A percentile compares a stretch with the other conserved stretches of the same genome.
Conservation (phyloP, 352 stramenopile species). For the Pythium rhizo-oryzae region DNA sequence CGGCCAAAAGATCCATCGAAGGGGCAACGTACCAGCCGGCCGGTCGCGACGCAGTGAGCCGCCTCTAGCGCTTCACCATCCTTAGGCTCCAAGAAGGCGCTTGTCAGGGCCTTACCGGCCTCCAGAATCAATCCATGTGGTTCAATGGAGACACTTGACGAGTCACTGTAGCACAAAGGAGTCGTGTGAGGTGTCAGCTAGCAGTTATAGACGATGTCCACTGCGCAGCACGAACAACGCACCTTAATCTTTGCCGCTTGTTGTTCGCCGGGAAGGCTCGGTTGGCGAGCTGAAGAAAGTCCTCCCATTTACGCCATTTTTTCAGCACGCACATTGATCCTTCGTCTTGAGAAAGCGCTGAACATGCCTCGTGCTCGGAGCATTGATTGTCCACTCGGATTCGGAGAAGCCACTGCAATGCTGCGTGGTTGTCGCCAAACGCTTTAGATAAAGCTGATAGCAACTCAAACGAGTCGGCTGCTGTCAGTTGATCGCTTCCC, state of each 20-base stretch:
- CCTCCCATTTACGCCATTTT: conserved; percentile 25
- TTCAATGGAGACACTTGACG: neutral
- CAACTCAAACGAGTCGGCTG: conserved; percentile 28
- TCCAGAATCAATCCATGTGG: neutral
- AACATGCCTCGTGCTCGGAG: neutral
- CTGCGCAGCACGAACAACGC: neutral
- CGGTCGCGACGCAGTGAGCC: neutral
- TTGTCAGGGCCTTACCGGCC: neutral
- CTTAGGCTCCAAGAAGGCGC: neutral
- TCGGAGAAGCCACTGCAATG: conserved; percentile 32
- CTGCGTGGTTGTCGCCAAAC: conserved; percentile 36
- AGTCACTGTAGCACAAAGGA: neutral
- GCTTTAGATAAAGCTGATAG: conserved; percentile 31
- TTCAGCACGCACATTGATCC: conserved; percentile 4
- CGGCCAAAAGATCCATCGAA: neutral
- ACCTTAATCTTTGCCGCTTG: conserved; percentile 21
- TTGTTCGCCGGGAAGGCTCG: neutral
- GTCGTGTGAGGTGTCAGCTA: neutral
- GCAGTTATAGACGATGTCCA: neutral
- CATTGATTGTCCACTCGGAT: conserved; percentile 23
- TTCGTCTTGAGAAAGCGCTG: neutral
- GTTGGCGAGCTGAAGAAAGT: conserved; percentile 14
- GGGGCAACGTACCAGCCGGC: neutral
- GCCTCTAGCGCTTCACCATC: neutral
- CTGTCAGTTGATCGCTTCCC: conserved; percentile 6